phyloP scores from a whole-genome alignment of 2,329 filamentous ascomycete genomes.

The Talaromyces sp. region DNA sequence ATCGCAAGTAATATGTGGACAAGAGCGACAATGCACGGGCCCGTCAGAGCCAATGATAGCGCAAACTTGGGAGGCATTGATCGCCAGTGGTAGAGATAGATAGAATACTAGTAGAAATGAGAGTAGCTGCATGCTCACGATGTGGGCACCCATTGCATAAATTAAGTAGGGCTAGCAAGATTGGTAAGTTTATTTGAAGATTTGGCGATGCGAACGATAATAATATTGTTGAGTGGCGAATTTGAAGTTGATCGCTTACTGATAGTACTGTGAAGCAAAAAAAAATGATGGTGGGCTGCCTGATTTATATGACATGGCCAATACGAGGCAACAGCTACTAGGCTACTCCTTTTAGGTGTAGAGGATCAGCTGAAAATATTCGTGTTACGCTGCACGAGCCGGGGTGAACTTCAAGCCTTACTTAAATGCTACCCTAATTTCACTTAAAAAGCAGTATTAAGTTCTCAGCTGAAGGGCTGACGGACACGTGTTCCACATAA shows the following conservation, averaged over 20 bases:
- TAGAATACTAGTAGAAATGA: background rate
- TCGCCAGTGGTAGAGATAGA: background rate
- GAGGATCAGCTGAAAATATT: too few relatives aligned
- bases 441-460: too few relatives aligned
- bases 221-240: background rate
- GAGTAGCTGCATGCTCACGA: background rate
- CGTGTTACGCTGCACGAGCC: too few relatives aligned
- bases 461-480: too few relatives aligned
- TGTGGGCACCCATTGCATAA: background rate
- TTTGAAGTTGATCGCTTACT: background rate
- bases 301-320: background rate
- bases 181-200: background rate
- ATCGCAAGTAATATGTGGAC: background rate
- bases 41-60: background rate
- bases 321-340: background rate
- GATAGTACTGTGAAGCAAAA: background rate
- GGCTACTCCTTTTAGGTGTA: background rate
- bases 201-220: background rate
- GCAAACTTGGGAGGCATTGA: background rate
- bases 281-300: background rate
- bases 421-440: too few relatives aligned
- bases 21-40: background rate
- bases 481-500: too few relatives aligned
- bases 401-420: too few relatives aligned
- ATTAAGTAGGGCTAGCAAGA: background rate